Base-by-base conservation (phyloP, 257 asterid species). In the Jasminum sambac region DNA sequence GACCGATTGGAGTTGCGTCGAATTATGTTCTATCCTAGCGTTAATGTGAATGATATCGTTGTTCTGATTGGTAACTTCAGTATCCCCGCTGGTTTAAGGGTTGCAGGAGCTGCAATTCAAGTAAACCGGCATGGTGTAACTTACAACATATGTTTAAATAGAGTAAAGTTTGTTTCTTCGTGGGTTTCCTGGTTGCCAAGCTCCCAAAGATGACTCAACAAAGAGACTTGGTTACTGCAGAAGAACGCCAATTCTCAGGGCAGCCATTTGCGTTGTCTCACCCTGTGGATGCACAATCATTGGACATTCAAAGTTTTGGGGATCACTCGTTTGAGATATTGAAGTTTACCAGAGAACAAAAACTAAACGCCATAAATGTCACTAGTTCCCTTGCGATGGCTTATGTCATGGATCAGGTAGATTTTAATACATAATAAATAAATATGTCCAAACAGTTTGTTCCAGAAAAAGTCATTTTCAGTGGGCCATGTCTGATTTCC, bases 371-470 rank as follows among this genome's bases (percentile, higher is more conserved):
- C 67, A 72, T 85, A 52, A 85, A 87, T 72, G 90, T 94, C 66
- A 85, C 96, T 50, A 87, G 90, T 48, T 86, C 98, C 11, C 81
- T 94, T 61, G 96, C 97, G 76, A 77, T 78, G 90, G 98, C 96
- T 11, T 89, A 94, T 84, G 95, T 94, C 77, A 90, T 94, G 97
- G 98, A 94, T 81, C 98, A 94, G 97, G 98, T 94, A 77, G 63
- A 60, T 75, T 72, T 46, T 40, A 42, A 58, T 19, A 67, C 48
- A 41, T 40, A n/a, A n/a, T n/a, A n/a, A n/a, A 26, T 13, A 66
- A 30, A 14, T 42, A 11, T 6, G n/a, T 39, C 11, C 11, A 13
- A 16, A 19, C n/a, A n/a, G n/a, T n/a, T n/a, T n/a, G n/a, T n/a
- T 65, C 50, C 61, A 34, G 64, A 57, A 58, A 25, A 76, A 48